Conservation (phyloP, 768 basidiomycete species). For the Auriscalpium microsporum region DNA sequence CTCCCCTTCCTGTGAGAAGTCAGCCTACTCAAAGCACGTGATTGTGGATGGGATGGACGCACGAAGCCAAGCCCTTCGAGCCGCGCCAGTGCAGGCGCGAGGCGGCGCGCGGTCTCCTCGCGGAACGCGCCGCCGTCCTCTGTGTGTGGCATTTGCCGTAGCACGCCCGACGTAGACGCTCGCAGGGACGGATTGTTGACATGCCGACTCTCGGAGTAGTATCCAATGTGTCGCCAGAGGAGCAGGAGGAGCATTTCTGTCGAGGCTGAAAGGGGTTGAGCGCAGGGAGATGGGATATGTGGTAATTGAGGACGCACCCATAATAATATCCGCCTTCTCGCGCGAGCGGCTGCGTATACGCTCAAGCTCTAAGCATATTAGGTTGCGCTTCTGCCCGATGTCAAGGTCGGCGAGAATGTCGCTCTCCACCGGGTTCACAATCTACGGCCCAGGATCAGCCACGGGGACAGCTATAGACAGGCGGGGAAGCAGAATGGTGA, state of each 20-base stretch:
- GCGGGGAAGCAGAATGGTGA: not conserved
- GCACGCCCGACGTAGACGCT: constrained; percentile 34
- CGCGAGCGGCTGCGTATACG: constrained; percentile 32
- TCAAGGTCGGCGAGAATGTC: constrained; percentile 60
- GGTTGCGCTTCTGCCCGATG: constrained; percentile 54
- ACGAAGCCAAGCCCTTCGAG: constrained; percentile 47
- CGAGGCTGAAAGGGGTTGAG: constrained; percentile 35
- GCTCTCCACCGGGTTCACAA: constrained; percentile 43
- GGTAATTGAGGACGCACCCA: constrained; percentile 36
- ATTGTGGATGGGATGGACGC: constrained; percentile 14
- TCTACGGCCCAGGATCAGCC: constrained; percentile 22
- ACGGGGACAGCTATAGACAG: not conserved
- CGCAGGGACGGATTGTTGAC: constrained; percentile 33
- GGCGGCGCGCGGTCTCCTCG: constrained; percentile 43
- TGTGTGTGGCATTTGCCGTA: constrained; percentile 45
- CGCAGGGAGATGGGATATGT: not conserved
- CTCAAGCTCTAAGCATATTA: constrained; percentile 57
- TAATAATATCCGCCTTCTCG: constrained; percentile 41
- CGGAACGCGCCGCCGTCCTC: constrained; percentile 53
- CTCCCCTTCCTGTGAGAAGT: constrained; percentile 32
- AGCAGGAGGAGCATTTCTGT: constrained; percentile 75
- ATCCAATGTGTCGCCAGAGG: constrained; percentile 71
- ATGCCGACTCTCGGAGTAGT: constrained; percentile 43
- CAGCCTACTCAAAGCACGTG: constrained; percentile 13
- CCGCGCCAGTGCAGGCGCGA: constrained; percentile 47